Evolutionary conservation across 208 protist species (phyloP), one percentile per base, ranked within the genome.

Genomic region (Angomonas ambiguus): DNA sequence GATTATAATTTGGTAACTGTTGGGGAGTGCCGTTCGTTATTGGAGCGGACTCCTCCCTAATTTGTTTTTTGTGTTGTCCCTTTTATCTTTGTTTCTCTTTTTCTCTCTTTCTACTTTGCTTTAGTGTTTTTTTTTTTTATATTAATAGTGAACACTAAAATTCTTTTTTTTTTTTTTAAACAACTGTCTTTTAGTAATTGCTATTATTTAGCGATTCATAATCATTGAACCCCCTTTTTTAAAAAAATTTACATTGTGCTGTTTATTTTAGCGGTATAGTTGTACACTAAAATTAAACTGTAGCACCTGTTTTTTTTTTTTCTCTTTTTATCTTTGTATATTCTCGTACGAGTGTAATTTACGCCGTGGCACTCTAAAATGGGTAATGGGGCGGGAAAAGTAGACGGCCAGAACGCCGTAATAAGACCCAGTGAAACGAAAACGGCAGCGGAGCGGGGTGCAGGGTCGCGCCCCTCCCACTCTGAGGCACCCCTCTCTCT

Each of bases 181-280:
- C n/a, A n/a, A n/a, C n/a, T n/a, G n/a, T n/a, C n/a, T n/a, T n/a
- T n/a, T n/a, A n/a, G n/a, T n/a, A n/a, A n/a, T n/a, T n/a, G n/a
- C n/a, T n/a, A n/a, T n/a, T 45, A 16, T 45, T 45, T 79, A 69
- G 10, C 31, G 35, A 34, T 69, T 30, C 55, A 59, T n/a, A n/a
- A n/a, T n/a, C n/a, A n/a, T n/a, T n/a, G n/a, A n/a, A n/a, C n/a
- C n/a, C n/a, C n/a, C n/a, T n/a, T n/a, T n/a, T n/a, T n/a, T n/a
- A n/a, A n/a, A n/a, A n/a, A n/a, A n/a, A n/a, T n/a, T n/a, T n/a
- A n/a, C n/a, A n/a, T n/a, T n/a, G n/a, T n/a, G n/a, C n/a, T n/a
- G 28, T 33, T 69, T 24, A 53, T 67, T 67, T 66, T n/a, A n/a
- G n/a, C n/a, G n/a, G n/a, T n/a, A n/a, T n/a, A n/a, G n/a, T n/a